These are phyloP conservation scores for Physaria fendleri DNA, from an alignment of 345 rosid genomes.

Conservation along the genomic window DNA sequence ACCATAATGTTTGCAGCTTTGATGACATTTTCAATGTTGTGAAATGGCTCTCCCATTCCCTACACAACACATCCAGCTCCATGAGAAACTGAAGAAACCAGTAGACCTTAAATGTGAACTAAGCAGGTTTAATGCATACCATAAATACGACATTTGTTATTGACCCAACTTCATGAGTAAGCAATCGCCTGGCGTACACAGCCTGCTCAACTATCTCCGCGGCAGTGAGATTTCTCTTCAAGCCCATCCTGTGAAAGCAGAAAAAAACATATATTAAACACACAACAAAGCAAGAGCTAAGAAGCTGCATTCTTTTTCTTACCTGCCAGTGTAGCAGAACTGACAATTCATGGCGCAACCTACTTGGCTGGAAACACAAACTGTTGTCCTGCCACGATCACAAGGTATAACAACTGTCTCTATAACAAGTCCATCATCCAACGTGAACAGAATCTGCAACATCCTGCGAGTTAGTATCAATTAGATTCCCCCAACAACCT, in stretches of 20 bases:
- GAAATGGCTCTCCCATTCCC: slow-evolving; percentile 99
- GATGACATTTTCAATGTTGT: slow-evolving; percentile 70
- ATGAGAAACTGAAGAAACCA: slow-evolving; percentile 3
- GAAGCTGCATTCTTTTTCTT: slow-evolving; percentile 4
- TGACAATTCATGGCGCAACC: slow-evolving; percentile 98
- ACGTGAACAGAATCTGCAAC: slow-evolving; percentile 81
- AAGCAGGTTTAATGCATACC: slow-evolving; percentile 41
- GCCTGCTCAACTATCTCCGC: slow-evolving; percentile 95
- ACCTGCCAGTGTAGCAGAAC: slow-evolving; percentile 93
- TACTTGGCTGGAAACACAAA: slow-evolving; percentile 92
- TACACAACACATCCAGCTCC: slow-evolving; percentile 24
- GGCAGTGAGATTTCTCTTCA: slow-evolving; percentile 70
- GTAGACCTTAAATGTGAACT: background rate
- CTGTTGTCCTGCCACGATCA: slow-evolving; percentile 74
- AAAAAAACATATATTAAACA: background rate
- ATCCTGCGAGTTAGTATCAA: slow-evolving; percentile 68
- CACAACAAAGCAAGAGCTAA: background rate
- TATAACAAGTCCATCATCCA: slow-evolving; percentile 72
- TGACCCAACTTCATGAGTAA: slow-evolving; percentile 55
- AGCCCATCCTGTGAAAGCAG: slow-evolving; percentile 60
- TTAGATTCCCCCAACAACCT: slow-evolving; percentile 37
- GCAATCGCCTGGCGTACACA: slow-evolving; percentile 59
- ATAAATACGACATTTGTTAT: slow-evolving; percentile 87
- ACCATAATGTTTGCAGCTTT: slow-evolving; percentile 83
- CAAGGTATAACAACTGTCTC: slow-evolving; percentile 92